phyloP scores from a whole-genome alignment of 331 rosid species.

The Saraca asoca region DNA sequence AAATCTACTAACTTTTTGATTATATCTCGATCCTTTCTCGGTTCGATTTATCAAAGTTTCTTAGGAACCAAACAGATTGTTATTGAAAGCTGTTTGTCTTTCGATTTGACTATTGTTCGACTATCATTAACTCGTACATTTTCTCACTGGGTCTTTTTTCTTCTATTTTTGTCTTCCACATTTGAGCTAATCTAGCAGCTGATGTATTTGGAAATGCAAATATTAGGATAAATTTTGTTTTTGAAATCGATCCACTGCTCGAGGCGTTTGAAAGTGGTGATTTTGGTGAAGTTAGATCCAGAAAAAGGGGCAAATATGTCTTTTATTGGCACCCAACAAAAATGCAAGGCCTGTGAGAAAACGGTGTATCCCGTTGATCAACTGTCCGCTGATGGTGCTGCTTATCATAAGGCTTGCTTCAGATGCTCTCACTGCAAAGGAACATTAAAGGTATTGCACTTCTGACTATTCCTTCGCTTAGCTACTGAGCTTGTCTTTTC shows the following conservation, averaged over 20 bases:
- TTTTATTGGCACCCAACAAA: constrained; percentile 85
- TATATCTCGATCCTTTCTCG: constrained; percentile 29
- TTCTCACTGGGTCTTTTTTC: neutral
- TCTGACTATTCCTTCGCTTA: neutral
- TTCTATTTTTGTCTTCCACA: constrained; percentile 10
- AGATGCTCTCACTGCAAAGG: constrained; percentile 98
- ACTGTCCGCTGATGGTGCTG: constrained; percentile 84
- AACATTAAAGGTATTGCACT: constrained; percentile 68
- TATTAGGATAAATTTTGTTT: constrained; percentile 5
- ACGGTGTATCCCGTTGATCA: constrained; percentile 92
- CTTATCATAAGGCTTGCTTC: constrained; percentile 89
- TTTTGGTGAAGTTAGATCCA: constrained; percentile 59
- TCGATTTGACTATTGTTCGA: constrained; percentile 8
- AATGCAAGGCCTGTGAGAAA: constrained; percentile 96
- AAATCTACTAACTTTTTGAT: constrained; percentile 11
- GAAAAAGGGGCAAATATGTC: constrained; percentile 56
- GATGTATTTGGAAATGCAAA: constrained; percentile 9
- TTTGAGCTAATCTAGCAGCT: constrained; percentile 15
- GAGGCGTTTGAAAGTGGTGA: constrained; percentile 33
- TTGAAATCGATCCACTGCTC: constrained; percentile 37
- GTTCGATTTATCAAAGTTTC: neutral
- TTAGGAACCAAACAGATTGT: constrained; percentile 24
- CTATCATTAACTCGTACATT: constrained; percentile 8
- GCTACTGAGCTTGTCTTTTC: neutral
- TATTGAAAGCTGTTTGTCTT: constrained; percentile 10